Evolutionary conservation across 2,329 filamentous ascomycete species (phyloP).

Genomic region (Paecilomyces formosus): DNA sequence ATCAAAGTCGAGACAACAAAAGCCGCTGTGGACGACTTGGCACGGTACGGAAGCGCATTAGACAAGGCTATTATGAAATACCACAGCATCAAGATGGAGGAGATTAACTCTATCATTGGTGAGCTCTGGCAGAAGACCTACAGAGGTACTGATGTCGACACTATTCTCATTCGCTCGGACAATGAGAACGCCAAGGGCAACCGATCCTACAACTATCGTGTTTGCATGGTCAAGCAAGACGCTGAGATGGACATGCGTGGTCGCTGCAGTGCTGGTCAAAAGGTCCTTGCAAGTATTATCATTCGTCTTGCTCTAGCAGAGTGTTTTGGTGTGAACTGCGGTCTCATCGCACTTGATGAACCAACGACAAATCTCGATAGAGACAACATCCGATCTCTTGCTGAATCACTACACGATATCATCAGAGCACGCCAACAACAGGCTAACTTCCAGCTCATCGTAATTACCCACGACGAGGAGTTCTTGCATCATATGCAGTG

Average conservation of each 20-base stretch:
- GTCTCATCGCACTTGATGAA: constrained; percentile 92
- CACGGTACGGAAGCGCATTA: constrained; percentile 71
- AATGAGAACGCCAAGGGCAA: constrained; percentile 68
- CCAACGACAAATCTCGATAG: constrained; percentile 94
- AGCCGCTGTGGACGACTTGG: constrained; percentile 84
- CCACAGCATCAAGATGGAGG: constrained; percentile 93
- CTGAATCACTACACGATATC: constrained; percentile 76
- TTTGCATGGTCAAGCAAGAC: constrained; percentile 96
- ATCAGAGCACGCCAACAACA: constrained; percentile 77
- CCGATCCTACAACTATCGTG: constrained; percentile 90
- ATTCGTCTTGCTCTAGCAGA: constrained; percentile 93
- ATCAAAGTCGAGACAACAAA: constrained; percentile 88
- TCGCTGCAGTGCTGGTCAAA: constrained; percentile 91
- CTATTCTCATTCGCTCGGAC: constrained; percentile 89
- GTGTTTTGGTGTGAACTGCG: constrained; percentile 93
- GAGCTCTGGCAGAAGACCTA: constrained; percentile 98
- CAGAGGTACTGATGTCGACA: constrained; percentile 94
- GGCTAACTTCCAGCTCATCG: constrained; percentile 93
- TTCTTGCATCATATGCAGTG: constrained; percentile 92
- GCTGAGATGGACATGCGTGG: constrained; percentile 99
- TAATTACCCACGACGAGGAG: constrained; percentile 98
- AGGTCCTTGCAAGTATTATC: constrained; percentile 93
- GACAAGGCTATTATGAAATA: constrained; percentile 98
- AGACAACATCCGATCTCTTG: constrained; percentile 88
- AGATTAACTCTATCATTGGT: constrained; percentile 89